phyloP scores from a whole-genome alignment of 2,329 filamentous ascomycete species.

The Aureobasidium subglaciale region DNA sequence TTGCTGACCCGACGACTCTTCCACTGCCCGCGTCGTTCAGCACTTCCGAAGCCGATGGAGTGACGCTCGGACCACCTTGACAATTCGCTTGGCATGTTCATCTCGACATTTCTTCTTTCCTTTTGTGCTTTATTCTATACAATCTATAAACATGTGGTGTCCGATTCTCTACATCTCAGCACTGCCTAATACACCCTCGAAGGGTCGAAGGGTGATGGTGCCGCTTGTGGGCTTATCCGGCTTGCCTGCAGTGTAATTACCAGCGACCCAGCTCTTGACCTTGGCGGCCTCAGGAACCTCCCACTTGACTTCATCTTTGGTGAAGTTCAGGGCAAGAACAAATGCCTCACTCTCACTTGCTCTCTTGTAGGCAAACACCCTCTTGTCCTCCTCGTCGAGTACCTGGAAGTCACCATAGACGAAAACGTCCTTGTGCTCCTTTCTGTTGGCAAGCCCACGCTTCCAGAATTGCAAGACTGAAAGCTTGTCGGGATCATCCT shows the following conservation, averaged over 20 bases:
- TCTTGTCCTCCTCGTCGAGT: slow-evolving; percentile 44
- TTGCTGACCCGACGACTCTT: background rate
- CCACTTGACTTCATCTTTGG: slow-evolving; percentile 26
- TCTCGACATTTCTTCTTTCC: background rate
- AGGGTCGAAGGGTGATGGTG: slow-evolving; percentile 26
- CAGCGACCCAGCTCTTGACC: slow-evolving; percentile 30
- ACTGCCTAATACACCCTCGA: slow-evolving; percentile 28
- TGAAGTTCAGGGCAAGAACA: slow-evolving; percentile 31
- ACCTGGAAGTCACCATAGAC: slow-evolving; percentile 54
- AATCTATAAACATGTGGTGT: background rate
- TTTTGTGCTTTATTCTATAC: background rate
- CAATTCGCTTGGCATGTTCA: background rate
- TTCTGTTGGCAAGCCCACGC: slow-evolving; percentile 47
- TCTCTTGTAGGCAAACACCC: slow-evolving; percentile 47
- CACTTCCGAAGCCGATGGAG: background rate
- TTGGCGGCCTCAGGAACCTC: slow-evolving; percentile 27
- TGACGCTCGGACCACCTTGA: background rate
- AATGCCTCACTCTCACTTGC: slow-evolving; percentile 25
- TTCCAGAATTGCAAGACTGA: slow-evolving; percentile 58
- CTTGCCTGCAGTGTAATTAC: slow-evolving; percentile 26
- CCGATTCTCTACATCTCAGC: background rate
- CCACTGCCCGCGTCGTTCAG: background rate
- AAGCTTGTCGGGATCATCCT: slow-evolving; percentile 22
- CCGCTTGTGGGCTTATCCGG: slow-evolving; percentile 24
- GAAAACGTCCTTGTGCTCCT: slow-evolving; percentile 51